phyloP scores from a whole-genome alignment of 495 filamentous ascomycete species.

The Penicillium samsonianum region DNA sequence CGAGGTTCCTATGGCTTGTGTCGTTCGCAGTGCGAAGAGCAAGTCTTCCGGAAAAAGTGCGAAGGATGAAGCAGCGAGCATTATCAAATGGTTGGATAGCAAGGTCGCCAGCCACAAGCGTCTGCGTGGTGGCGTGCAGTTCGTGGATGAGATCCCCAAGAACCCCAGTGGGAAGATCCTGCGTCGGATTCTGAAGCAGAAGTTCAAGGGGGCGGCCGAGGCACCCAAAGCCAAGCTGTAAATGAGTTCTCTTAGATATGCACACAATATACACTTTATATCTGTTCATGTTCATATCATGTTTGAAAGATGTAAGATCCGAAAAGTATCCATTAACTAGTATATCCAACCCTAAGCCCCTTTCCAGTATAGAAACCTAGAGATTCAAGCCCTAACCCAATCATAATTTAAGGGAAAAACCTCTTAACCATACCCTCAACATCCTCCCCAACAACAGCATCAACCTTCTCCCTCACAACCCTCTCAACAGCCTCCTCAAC shows the following conservation, averaged over 20 bases:
- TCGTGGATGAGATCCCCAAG: slow-evolving; percentile 83
- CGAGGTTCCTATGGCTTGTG: slow-evolving; percentile 82
- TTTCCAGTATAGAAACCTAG: neutral
- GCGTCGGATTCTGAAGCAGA: slow-evolving; percentile 64
- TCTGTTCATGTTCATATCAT: neutral
- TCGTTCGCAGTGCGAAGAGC: slow-evolving; percentile 59
- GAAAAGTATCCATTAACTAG: neutral
- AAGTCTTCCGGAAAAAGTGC: slow-evolving; percentile 53
- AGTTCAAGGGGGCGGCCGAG: slow-evolving; percentile 49
- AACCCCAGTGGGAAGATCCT: slow-evolving; percentile 86
- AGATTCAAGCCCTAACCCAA: neutral
- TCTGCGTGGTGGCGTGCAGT: slow-evolving; percentile 78
- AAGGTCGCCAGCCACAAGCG: slow-evolving; percentile 73
- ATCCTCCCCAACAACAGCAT: slow-evolving; percentile 68
- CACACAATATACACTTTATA: slow-evolving; percentile 5
- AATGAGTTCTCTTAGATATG: slow-evolving; percentile 3
- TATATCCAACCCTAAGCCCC: neutral
- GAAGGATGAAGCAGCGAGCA: slow-evolving; percentile 59
- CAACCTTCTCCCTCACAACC: slow-evolving; percentile 60
- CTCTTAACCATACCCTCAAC: slow-evolving; percentile 50
- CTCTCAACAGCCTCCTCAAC: slow-evolving; percentile 65
- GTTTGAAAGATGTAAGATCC: neutral
- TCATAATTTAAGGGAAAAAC: slow-evolving; percentile 30
- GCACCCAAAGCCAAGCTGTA: slow-evolving; percentile 47
- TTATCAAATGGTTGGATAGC: slow-evolving; percentile 61